Evolutionary conservation across 345 rosid genomes (phyloP).

Genomic region (Luvunga scandens): DNA sequence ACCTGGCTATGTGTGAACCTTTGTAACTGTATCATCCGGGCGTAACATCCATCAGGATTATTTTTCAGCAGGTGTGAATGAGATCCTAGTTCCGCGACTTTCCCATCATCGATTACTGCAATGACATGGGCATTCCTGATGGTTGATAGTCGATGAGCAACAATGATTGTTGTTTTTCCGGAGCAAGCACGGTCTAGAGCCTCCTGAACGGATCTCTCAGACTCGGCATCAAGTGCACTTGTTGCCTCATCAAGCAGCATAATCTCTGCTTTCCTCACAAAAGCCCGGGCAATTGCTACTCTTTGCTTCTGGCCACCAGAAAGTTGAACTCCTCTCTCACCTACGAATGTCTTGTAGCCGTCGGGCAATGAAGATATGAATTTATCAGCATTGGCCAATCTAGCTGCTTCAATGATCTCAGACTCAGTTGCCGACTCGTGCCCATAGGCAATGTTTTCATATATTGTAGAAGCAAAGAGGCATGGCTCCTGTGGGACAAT

Average conservation of each 20-base stretch:
- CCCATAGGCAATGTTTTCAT: slow-evolving; percentile 92
- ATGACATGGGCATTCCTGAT: slow-evolving; percentile 85
- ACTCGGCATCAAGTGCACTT: slow-evolving; percentile 90
- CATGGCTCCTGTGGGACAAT: slow-evolving; percentile 95
- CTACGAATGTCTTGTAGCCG: slow-evolving; percentile 80
- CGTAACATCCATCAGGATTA: slow-evolving; percentile 78
- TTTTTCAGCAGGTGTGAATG: slow-evolving; percentile 83
- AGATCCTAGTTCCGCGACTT: slow-evolving; percentile 93
- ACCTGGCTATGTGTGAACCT: slow-evolving; percentile 86
- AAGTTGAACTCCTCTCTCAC: slow-evolving; percentile 90
- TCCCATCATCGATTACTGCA: slow-evolving; percentile 90
- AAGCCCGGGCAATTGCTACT: slow-evolving; percentile 78
- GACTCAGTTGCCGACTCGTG: slow-evolving; percentile 77
- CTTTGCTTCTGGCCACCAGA: slow-evolving; percentile 99
- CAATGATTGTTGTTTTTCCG: slow-evolving; percentile 86
- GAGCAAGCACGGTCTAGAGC: slow-evolving; percentile 90
- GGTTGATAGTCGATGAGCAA: slow-evolving; percentile 85
- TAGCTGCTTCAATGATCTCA: slow-evolving; percentile 95
- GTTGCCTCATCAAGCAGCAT: slow-evolving; percentile 97
- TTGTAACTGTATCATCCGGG: slow-evolving; percentile 93
- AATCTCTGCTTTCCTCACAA: slow-evolving; percentile 79
- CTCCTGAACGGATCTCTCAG: slow-evolving; percentile 92
- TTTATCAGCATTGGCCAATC: slow-evolving; percentile 83
- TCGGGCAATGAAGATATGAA: slow-evolving; percentile 79
- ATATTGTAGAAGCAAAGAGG: slow-evolving; percentile 77